Conservation (phyloP, 2,329 filamentous ascomycete species). For the Fusarium sp. region DNA sequence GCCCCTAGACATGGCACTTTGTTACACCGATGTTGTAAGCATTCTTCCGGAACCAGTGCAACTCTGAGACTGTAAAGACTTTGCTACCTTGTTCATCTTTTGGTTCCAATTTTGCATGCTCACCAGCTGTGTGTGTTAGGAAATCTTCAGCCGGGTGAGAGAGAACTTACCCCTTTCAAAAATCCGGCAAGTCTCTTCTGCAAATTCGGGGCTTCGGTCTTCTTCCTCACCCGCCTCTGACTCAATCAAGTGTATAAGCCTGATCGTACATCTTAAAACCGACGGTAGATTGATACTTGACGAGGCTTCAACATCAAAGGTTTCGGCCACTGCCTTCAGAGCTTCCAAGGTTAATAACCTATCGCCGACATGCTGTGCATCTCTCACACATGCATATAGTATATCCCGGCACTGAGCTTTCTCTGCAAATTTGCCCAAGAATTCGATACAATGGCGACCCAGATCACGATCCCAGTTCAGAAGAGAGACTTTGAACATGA, state of each 20-base stretch:
- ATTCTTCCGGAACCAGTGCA: conserved; percentile 88
- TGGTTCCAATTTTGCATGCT: conserved; percentile 50
- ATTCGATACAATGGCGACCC: conserved; percentile 73
- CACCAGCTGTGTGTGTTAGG: conserved; percentile 44
- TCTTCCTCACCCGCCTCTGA: conserved; percentile 45
- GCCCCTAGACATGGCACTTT: conserved; percentile 66
- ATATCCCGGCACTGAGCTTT: conserved; percentile 67
- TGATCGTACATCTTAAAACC: conserved; percentile 64
- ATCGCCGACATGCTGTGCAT: conserved; percentile 76
- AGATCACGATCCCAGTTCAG: conserved; percentile 66
- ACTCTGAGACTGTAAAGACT: conserved; percentile 72
- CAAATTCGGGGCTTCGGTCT: conserved; percentile 29
- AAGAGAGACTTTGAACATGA: conserved; percentile 81
- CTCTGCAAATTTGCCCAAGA: conserved; percentile 65
- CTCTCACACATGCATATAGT: conserved; percentile 83
- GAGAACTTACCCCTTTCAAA: conserved; percentile 58
- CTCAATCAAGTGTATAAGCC: conserved; percentile 60
- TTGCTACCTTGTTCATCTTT: conserved; percentile 57
- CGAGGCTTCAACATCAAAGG: conserved; percentile 35
- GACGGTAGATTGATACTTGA: conserved; percentile 52
- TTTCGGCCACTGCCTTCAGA: conserved; percentile 52
- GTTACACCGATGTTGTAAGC: conserved; percentile 82
- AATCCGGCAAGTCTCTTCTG: conserved; percentile 65
- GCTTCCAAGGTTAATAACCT: conserved; percentile 64
- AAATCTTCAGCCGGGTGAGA: background rate